phyloP scores from a whole-genome alignment of 2,329 filamentous ascomycete species.

The Septoria petroselini region DNA sequence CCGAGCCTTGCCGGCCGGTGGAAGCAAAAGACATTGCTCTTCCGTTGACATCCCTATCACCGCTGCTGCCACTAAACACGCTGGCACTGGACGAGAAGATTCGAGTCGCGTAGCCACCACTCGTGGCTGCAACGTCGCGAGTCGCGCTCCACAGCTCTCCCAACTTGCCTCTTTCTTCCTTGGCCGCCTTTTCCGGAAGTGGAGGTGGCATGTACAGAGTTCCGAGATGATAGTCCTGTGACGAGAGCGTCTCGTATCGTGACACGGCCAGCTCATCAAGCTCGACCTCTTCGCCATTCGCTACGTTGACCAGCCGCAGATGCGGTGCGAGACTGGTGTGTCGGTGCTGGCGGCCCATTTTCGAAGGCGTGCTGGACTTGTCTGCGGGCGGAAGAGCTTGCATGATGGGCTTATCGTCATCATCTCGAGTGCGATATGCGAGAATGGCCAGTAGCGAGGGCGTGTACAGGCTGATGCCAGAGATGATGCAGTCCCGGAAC shows the following conservation, averaged over 20 bases:
- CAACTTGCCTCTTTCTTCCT: constrained; percentile 64
- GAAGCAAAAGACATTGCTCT: constrained; percentile 32
- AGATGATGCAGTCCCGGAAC: constrained; percentile 91
- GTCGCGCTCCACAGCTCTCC: constrained; percentile 84
- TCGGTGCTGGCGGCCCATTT: constrained; percentile 65
- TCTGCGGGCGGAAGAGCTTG: constrained; percentile 21
- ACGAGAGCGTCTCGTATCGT: constrained; percentile 79
- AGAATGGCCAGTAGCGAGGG: constrained; percentile 86
- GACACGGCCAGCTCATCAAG: constrained; percentile 83
- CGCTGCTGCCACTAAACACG: constrained; percentile 51
- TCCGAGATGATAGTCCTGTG: constrained; percentile 87
- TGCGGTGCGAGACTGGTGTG: constrained; percentile 83
- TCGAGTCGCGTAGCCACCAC: constrained; percentile 76
- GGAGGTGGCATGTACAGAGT: constrained; percentile 75
- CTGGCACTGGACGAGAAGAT: constrained; percentile 87
- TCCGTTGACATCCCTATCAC: constrained; percentile 37
- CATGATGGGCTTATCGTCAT: constrained; percentile 57
- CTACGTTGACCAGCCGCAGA: constrained; percentile 83
- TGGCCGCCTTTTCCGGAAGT: constrained; percentile 55
- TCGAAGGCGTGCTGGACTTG: constrained; percentile 53
- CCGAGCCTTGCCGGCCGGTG: constrained; percentile 39
- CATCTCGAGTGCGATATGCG: constrained; percentile 77
- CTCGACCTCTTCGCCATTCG: constrained; percentile 77
- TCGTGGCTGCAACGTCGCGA: constrained; percentile 21
- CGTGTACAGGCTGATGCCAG: constrained; percentile 94